Conservation (phyloP, 169 alveolate genomes). For the Cytauxzoon felis region DNA sequence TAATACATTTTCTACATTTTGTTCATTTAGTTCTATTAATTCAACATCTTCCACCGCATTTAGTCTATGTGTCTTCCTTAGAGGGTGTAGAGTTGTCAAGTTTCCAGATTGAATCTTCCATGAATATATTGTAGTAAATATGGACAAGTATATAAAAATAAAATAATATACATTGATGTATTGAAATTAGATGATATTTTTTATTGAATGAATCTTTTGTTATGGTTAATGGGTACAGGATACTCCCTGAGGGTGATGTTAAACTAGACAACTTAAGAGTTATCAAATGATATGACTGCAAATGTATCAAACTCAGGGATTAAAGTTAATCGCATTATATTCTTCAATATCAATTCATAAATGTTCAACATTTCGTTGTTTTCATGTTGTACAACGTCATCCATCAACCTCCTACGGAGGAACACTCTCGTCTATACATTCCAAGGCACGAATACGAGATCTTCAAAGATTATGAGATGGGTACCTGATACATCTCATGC, state of each 20-base stretch:
- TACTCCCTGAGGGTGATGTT: no score
- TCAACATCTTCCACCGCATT: constrained; percentile 10
- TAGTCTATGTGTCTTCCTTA: no score
- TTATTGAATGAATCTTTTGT: no score
- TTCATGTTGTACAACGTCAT: neutral
- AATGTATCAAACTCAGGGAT: neutral
- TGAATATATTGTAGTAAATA: no score
- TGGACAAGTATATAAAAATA: neutral
- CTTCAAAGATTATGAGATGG: constrained; percentile 61
- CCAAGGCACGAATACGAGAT: neutral
- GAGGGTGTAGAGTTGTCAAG: no score
- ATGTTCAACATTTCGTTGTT: neutral
- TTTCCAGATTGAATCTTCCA: no score
- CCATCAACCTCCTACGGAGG: no score
- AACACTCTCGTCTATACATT: neutral
- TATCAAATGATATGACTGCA: no score
- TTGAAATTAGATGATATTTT: no score
- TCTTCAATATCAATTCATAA: neutral
- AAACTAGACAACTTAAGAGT: no score
- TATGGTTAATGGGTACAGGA: no score
- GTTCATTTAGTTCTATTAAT: constrained; percentile 43
- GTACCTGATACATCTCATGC: constrained; percentile 61
- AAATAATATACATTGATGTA: neutral
- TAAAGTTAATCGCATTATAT: neutral
- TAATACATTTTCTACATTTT: constrained; percentile 69